A percentile compares a stretch with the other conserved stretches of the same genome.
Evolutionary conservation across 2,329 filamentous ascomycete species (phyloP).

Genomic region (Pseudocercospora cruenta): DNA sequence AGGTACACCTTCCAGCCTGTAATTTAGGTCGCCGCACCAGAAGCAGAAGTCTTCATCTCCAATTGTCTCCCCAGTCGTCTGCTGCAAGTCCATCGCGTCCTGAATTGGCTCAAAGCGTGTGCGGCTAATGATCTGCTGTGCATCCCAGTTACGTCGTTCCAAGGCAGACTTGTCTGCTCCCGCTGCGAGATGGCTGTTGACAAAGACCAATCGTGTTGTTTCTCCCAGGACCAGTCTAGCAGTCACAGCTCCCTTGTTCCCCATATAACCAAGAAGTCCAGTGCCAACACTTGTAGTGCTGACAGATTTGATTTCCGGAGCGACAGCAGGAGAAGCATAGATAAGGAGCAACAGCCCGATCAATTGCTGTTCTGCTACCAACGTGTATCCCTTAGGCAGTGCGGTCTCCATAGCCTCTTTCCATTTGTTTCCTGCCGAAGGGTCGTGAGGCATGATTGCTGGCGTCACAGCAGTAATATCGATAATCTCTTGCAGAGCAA

Average conservation of each 20-base stretch:
- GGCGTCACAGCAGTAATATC: slow-evolving; percentile 80
- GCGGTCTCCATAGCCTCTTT: slow-evolving; percentile 73
- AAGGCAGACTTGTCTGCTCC: slow-evolving; percentile 76
- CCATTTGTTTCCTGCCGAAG: slow-evolving; percentile 74
- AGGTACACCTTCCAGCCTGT: slow-evolving; percentile 83
- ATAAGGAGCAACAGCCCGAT: slow-evolving; percentile 78
- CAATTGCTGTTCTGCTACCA: slow-evolving; percentile 81
- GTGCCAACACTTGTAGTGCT: slow-evolving; percentile 85
- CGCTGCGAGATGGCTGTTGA: slow-evolving; percentile 90
- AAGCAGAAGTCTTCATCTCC: slow-evolving; percentile 93
- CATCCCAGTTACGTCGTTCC: slow-evolving; percentile 89
- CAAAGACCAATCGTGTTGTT: slow-evolving; percentile 83
- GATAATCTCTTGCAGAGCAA: slow-evolving; percentile 90
- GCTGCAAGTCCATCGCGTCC: slow-evolving; percentile 64
- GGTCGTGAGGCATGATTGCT: slow-evolving; percentile 77
- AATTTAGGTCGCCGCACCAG: slow-evolving; percentile 97
- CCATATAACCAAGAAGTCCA: slow-evolving; percentile 87
- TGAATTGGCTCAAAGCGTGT: slow-evolving; percentile 77
- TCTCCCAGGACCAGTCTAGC: slow-evolving; percentile 84
- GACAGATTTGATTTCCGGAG: slow-evolving; percentile 74
- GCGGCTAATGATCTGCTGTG: slow-evolving; percentile 73
- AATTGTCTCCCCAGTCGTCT: slow-evolving; percentile 65
- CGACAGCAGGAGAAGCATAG: slow-evolving; percentile 79
- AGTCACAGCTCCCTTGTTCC: slow-evolving; percentile 90
- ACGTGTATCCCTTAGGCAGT: slow-evolving; percentile 74